Evolutionary conservation across 225 moss, liverwort and hornwort species (phyloP), one percentile per base, ranked within the genome.

Genomic region (Climacium dendroides): DNA sequence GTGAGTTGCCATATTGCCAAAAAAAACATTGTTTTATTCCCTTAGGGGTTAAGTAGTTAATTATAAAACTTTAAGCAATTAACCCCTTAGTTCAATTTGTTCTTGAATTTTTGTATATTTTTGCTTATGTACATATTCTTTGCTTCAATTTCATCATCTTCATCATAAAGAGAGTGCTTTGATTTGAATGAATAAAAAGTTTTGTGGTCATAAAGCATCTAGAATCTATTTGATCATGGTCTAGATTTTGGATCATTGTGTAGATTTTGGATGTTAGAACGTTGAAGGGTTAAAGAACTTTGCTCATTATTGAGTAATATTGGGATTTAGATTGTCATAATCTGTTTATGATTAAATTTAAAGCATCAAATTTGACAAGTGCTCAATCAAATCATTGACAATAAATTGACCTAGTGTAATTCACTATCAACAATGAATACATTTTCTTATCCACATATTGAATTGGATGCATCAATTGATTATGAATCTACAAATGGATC

Each of bases 241-340:
- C n/a, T 0, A 70, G 3, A 70, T 15, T 70, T 25, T 41, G 9
- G 26, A 41, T 1, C n/a, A n/a, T 5, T 2, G 14, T 15, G n/a
- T 0, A 70, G 3, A 70, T 15, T 70, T 25, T 41, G 9, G 26
- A 41, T 1, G 4, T 25, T 0, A 0, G 3, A 69, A 5, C 2
- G 11, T 2, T 5, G 1, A 20, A 22, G 39, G 37, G 0, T 41
- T 70, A 5, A 26, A 70, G 43, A 45, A 16, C 26, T 43, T 71
- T 0, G 3, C 5, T 43, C 39, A 71, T 26, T 26, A 9, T 39
- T 26, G 8, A 43, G 5, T 29, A 18, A 29, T 29, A 4, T 18
- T 45, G 10, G 28, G 4, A 29, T 72, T 72, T 29, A 6, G 6
- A 71, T 45, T 72, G 45, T 13, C 13, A 13, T 37, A 37, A 37